Evolutionary conservation across 768 basidiomycete species (phyloP), one percentile per base, ranked within the genome.

Genomic region (Suillus variegatus): DNA sequence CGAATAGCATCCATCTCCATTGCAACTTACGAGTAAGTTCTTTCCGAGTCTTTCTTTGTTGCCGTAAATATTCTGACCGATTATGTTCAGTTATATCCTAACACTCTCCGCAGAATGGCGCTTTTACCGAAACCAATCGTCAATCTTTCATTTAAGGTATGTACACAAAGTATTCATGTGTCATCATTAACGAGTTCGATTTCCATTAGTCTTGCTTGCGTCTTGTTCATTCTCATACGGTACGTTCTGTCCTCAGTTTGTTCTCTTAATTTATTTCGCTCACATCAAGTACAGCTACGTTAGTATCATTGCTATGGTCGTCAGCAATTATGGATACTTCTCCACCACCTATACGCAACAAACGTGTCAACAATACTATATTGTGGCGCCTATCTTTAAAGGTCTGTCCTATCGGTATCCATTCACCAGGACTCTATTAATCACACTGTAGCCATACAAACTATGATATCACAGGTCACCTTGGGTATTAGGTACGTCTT

Each of bases 401-500:
- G 88, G 90, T 86, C 54, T 25, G 41, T 51, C 25, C 3, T 5
- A 52, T 28, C 14, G 16, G 25, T 52, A 10, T 28, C 28, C 51
- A 9, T 3, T 16, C 8, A 52, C 51, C 28, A 28, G 16, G 16
- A 52, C 25, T 28, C 4, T 52, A 18, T 52, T 28, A 14, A 52
- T 14, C 51, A 25, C 49, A 3, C 2, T 25, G 12, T 51, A 51
- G 49, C 28, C 6, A 22, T 88, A 7, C 90, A 91, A 74, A 78
- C 80, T 0, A 86, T 87, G 83, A 77, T 88, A 55, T 89, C 89
- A 9, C 89, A 91, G 71, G 77, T 82, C 10, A 89, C 91, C 62
- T 71, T 91, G 49, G 89, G 84, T 10, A 73, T 88, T 58, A 82
- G 88, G 88, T 87, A 72, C 70, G 40, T 73, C 22, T 70, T 88